Percentiles rank a stretch among this genome's conserved stretches.
Conservation (phyloP, 495 filamentous ascomycete genomes). For the Cercophora newfieldiana region DNA sequence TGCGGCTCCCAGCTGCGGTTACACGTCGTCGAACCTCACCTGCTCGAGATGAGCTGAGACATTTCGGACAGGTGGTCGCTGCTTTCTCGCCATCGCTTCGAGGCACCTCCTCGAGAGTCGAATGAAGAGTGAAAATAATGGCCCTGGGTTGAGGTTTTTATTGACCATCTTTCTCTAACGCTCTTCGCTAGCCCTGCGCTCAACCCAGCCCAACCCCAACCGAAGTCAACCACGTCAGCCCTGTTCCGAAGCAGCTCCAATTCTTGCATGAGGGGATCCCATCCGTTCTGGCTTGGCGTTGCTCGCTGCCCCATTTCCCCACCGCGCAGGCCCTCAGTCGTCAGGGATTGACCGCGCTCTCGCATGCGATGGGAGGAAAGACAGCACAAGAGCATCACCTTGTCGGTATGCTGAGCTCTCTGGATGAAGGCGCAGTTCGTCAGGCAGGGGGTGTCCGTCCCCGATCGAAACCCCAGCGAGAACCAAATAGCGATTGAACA, state of each 20-base stretch:
- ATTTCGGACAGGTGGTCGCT: no score
- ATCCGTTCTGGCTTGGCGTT: not conserved
- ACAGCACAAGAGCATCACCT: no score
- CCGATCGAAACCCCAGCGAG: no score
- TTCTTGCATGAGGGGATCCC: not conserved
- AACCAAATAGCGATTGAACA: no score
- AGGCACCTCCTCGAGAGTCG: not conserved
- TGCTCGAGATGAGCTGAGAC: not conserved
- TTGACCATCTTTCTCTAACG: not conserved
- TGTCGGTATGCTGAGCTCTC: no score
- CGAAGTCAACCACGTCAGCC: slow-evolving; percentile 1
- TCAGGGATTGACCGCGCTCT: not conserved
- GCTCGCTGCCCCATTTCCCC: not conserved
- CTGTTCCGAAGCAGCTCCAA: not conserved
- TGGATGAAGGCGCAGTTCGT: no score
- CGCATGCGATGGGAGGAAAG: no score
- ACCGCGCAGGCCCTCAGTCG: not conserved
- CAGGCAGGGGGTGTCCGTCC: no score
- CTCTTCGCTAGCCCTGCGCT: not conserved
- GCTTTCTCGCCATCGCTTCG: not conserved
- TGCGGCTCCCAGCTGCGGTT: not conserved
- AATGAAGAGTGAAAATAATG: not conserved
- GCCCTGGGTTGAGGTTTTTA: not conserved
- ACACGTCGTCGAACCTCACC: not conserved
- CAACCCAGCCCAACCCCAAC: not conserved